Evolutionary conservation across 2,329 filamentous ascomycete species (phyloP), one percentile per base, ranked within the genome.

Genomic region (Ceratocystis variospora): DNA sequence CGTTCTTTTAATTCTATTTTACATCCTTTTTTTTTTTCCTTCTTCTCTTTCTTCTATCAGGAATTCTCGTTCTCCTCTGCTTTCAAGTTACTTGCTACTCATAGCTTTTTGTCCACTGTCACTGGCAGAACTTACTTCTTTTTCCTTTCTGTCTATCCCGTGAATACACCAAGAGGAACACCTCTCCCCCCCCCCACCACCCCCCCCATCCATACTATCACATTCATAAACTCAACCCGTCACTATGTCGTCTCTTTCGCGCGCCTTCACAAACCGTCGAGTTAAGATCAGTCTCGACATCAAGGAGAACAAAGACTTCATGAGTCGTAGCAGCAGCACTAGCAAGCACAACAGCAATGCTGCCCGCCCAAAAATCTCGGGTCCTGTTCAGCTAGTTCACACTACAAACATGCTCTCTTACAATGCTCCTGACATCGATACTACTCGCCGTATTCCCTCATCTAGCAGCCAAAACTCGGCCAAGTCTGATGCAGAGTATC

Each of bases 381-480:
- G 82, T 2, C 94, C 94, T 0, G 82, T 96, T 64, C 87, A 91
- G 75, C 82, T 99, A 69, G 80, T 96, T 62, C 95, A 94, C 68
- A 96, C 93, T 4, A 97, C 94, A 71, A 99, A 97, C 76, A 90
- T 95, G 83, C 86, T 96, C 65, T 91, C 90, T 6, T 96, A 96
- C 81, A 93, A 93, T 73, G 92, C 94, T 8, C 93, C 93, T 63
- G 88, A 96, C 73, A 86, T 96, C 69, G 62, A 67, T 1, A 44
- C 66, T 37, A n/a, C 62, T 15, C 78, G 79, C 57, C 80, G 73
- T 72, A 74, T 70, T n/a, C 71, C 73, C n/a, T 78, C 79, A 10
- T 83, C 81, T 48, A 79, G 79, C 73, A 79, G 79, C 73, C 79
- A 79, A 71, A 78, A 77, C 37, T 79, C 81, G 2, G 77, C 75